Percentiles rank a stretch among this genome's conserved stretches.
phyloP scores from a whole-genome alignment of 169 alveolate species.

The Theileria orientalis region DNA sequence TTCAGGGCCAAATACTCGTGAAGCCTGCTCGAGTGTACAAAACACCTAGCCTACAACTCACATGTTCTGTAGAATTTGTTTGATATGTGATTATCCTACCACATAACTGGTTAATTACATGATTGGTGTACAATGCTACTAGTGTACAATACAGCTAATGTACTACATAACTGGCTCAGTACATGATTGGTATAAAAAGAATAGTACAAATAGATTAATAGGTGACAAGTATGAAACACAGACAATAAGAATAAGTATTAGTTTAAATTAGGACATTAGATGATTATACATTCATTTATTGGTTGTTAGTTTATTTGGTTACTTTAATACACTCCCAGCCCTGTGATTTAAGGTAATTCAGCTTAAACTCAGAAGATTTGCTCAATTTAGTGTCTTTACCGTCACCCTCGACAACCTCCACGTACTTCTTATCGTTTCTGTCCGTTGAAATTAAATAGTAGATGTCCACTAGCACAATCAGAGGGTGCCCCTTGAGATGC shows the following conservation, averaged over 20 bases:
- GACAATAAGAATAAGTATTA: too few species aligned
- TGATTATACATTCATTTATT: too few species aligned
- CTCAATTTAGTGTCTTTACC: constrained; percentile 2
- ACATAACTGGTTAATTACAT: too few species aligned
- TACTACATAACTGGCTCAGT: not conserved
- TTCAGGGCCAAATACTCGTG: constrained; percentile 13
- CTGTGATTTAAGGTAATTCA: constrained; percentile 24
- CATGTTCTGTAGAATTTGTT: too few species aligned
- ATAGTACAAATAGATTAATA: too few species aligned
- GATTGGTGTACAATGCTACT: too few species aligned
- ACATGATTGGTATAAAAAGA: too few species aligned
- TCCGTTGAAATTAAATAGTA: constrained; percentile 37
- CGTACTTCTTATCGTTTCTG: constrained; percentile 12
- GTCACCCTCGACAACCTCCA: constrained; percentile 18
- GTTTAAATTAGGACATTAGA: too few species aligned
- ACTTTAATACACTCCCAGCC: constrained; percentile 39
- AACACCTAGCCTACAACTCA: too few species aligned
- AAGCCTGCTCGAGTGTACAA: not conserved
- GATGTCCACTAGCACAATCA: not conserved
- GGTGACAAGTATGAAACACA: too few species aligned
- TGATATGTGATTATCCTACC: too few species aligned
- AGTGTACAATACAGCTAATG: not conserved
- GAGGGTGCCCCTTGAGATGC: not conserved
- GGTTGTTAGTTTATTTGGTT: not conserved
- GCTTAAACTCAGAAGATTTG: constrained; percentile 23